Evolutionary conservation across 192 early-diverging fungal species (phyloP).

Genomic region (Spinellus fusiger): DNA sequence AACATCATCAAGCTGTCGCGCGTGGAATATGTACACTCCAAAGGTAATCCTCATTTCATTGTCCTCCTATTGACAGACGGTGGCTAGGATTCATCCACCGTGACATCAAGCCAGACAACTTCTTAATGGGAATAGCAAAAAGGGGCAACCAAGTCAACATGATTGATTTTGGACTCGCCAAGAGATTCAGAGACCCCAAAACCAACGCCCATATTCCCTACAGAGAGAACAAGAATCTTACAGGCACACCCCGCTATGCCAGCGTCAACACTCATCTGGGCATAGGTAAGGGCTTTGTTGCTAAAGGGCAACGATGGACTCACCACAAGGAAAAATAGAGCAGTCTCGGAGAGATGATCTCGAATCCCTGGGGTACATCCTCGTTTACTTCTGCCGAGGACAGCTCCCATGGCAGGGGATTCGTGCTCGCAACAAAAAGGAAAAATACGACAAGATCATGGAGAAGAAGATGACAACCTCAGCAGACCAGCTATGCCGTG

Average conservation of each 20-base stretch:
- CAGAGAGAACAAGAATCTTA: slow-evolving; percentile 88
- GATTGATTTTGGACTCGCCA: slow-evolving; percentile 89
- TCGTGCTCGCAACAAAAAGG: slow-evolving; percentile 84
- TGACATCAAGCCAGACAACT: slow-evolving; percentile 91
- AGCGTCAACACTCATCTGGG: slow-evolving; percentile 85
- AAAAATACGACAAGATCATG: slow-evolving; percentile 95
- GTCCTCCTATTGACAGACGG: not conserved
- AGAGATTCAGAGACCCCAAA: slow-evolving; percentile 80
- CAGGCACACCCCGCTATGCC: slow-evolving; percentile 87
- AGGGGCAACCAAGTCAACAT: slow-evolving; percentile 84
- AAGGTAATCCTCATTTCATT: slow-evolving; percentile 30
- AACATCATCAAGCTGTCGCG: slow-evolving; percentile 43
- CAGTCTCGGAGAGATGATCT: slow-evolving; percentile 88
- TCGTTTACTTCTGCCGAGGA: slow-evolving; percentile 89
- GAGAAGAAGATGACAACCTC: slow-evolving; percentile 92
- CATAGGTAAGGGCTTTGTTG: no score
- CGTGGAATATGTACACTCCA: slow-evolving; percentile 69
- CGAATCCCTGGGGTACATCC: slow-evolving; percentile 83
- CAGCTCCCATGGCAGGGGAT: slow-evolving; percentile 89
- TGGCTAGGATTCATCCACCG: slow-evolving; percentile 82
- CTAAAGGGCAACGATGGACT: no score
- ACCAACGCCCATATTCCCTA: slow-evolving; percentile 85
- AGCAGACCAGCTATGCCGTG: slow-evolving; percentile 77
- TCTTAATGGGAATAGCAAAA: slow-evolving; percentile 83
- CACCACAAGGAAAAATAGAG: slow-evolving; percentile 41